Evolutionary conservation across 148 eudicot species (phyloP), one percentile per base, ranked within the genome.

Genomic region (Camellia granthamiana): DNA sequence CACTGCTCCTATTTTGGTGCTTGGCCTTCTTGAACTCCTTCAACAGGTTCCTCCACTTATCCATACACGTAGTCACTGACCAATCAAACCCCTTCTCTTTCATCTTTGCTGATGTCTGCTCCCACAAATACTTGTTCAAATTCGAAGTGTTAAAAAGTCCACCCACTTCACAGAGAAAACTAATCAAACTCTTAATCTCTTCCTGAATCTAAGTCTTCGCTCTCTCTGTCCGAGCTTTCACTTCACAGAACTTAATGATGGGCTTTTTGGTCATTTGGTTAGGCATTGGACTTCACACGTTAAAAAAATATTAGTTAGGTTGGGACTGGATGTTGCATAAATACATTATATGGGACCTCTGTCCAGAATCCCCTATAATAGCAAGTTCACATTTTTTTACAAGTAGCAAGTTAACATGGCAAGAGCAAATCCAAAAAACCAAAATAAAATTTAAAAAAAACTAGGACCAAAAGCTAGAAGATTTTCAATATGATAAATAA

Each of bases 151-250:
- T 95, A 84, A 92, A 92, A 6, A 87, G 74, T 0, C 88, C 78
- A 41, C 91, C 95, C 69, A 89, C 87, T n/a, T 93, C 95, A 18
- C 91, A 77, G 12, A 95, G 85, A 12, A 93, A 76, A 11, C 78
- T 79, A 7, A 93, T 95, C 46, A 93, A 82, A 69, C 82, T 78
- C 52, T 91, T 84, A 5, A 92, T 95, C 68, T 95, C 97, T 7
- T 95, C 97, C 41, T 91, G 92, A 18, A 89, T 90, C 97, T 95
- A 91, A 2, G 95, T 95, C 77, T 95, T 95, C 19, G 95, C 97
- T 72, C 94, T 84, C 77, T 89, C 92, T 74, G 92, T 92, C 14
- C 91, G 90, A 55, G 87, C 83, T 60, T 77, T 81, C 11, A 47
- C 49, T 8, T 77, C 72, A 30, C 38, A 30, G 38, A 30, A 30